Conservation (phyloP, 192 early-diverging fungal genomes). For the Helicostylum pulchrum region DNA sequence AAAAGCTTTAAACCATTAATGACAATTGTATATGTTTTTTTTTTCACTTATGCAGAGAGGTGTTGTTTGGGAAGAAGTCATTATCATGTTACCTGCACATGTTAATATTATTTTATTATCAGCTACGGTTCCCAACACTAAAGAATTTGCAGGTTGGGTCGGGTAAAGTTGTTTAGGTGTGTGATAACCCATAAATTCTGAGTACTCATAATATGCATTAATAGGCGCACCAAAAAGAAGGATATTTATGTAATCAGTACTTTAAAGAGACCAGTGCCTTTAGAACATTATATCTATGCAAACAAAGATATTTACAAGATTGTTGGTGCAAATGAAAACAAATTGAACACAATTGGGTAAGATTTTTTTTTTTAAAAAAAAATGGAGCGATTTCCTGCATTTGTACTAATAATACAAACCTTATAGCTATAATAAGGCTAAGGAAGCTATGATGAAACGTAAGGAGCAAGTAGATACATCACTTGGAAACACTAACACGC, state of each 20-base stretch:
- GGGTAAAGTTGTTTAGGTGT: conserved; percentile 52
- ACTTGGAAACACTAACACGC: conserved; percentile 16
- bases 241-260: conserved; percentile 98
- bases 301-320: conserved; percentile 85
- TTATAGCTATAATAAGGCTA: conserved; percentile 67
- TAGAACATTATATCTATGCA: conserved; percentile 92
- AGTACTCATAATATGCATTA: neutral
- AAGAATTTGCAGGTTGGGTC: conserved; percentile 99
- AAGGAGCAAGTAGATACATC: conserved; percentile 45
- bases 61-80: conserved; percentile 99
- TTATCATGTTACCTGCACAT: conserved; percentile 97
- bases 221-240: conserved; percentile 90
- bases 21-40: neutral
- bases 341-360: conserved; percentile 42
- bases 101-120: conserved; percentile 93
- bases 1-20: neutral
- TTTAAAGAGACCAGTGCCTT: conserved; percentile 84
- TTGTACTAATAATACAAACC: neutral
- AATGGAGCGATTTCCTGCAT: no score
- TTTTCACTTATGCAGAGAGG: conserved; percentile 57
- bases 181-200: neutral
- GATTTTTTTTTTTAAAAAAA: conserved; percentile 3
- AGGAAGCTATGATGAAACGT: conserved; percentile 65
- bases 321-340: conserved; percentile 75
- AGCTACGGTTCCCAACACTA: conserved; percentile 96